phyloP scores from a whole-genome alignment of 495 filamentous ascomycete species.

The Paragyromitra xinjiangensis region DNA sequence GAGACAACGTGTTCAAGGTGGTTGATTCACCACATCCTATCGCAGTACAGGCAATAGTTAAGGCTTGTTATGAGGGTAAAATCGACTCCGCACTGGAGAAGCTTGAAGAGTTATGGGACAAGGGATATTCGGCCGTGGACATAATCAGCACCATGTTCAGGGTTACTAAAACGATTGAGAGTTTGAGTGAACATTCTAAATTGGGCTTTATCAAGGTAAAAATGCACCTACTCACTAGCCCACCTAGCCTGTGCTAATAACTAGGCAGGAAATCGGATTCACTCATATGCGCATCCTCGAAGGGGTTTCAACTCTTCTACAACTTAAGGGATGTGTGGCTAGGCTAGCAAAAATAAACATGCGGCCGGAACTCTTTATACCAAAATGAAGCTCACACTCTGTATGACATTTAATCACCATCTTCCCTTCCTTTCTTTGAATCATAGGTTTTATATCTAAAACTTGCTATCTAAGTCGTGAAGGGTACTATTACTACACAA shows the following conservation, averaged over 20 bases:
- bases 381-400: slow-evolving; percentile 52
- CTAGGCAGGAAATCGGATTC: slow-evolving; percentile 83
- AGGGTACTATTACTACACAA: background rate
- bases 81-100: slow-evolving; percentile 86
- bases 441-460: slow-evolving; percentile 2
- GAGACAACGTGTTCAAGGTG: slow-evolving; percentile 98
- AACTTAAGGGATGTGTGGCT: slow-evolving; percentile 89
- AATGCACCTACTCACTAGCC: background rate
- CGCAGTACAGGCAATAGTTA: slow-evolving; percentile 98
- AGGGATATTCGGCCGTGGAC: slow-evolving; percentile 95
- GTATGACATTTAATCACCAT: background rate
- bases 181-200: slow-evolving; percentile 89
- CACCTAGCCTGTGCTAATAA: background rate
- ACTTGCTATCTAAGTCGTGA: background rate
- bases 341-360: slow-evolving; percentile 93
- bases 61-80: slow-evolving; percentile 91
- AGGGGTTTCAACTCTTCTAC: slow-evolving; percentile 91
- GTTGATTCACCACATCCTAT: slow-evolving; percentile 97
- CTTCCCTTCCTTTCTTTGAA: slow-evolving; percentile 2
- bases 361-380: slow-evolving; percentile 84
- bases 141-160: slow-evolving; percentile 99
- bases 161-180: slow-evolving; percentile 92
- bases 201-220: slow-evolving; percentile 83
- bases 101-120: slow-evolving; percentile 88
- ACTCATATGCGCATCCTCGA: slow-evolving; percentile 99